These are phyloP conservation scores for Ustilago shanxiensis DNA, from an alignment of 1,284 basidiomycete genomes.

Conservation along the genomic window DNA sequence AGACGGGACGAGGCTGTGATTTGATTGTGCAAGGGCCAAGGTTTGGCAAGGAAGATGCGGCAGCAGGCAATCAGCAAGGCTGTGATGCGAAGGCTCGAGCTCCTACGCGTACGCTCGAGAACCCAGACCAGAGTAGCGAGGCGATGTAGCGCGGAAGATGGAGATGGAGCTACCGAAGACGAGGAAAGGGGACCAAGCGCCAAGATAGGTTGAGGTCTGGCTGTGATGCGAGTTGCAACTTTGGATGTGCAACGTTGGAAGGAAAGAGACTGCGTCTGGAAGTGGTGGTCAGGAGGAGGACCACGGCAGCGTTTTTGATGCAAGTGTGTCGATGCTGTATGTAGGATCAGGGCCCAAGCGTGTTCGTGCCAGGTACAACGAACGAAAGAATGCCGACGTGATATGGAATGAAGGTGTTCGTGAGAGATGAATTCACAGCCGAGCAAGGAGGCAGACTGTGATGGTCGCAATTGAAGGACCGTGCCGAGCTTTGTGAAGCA, in stretches of 20 bases:
- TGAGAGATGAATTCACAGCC: background rate
- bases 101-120: background rate
- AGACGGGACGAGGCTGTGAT: background rate
- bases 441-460: background rate
- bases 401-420: background rate
- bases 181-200: background rate
- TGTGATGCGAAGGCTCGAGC: slow-evolving; percentile 7
- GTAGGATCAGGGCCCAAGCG: slow-evolving; percentile 3
- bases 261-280: background rate
- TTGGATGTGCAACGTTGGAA: background rate
- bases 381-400: background rate
- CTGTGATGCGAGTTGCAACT: background rate
- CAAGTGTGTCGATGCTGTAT: background rate
- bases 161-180: background rate
- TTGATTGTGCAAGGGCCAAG: background rate
- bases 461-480: background rate
- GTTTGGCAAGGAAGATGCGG: background rate
- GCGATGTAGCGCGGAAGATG: background rate
- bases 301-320: background rate
- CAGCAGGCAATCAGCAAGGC: background rate
- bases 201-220: background rate
- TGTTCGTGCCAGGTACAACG: too few relatives aligned
- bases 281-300: background rate
- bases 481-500: background rate
- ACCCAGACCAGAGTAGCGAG: too few relatives aligned